These are phyloP conservation scores for Brassica rapa DNA, from an alignment of 345 rosid genomes.

Conservation along the genomic window DNA sequence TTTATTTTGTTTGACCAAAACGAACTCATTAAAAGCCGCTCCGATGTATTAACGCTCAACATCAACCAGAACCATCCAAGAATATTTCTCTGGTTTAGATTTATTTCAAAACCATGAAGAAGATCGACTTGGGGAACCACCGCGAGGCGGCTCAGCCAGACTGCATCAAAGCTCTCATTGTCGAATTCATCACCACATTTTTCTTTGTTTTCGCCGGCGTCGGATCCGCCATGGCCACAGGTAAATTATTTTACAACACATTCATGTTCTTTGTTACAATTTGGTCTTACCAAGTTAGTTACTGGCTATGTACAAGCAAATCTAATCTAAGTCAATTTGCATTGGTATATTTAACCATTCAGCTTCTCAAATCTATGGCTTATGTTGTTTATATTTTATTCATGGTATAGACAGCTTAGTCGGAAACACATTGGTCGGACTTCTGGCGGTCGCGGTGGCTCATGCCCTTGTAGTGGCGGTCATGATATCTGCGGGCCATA, in stretches of 20 bases:
- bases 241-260: constrained; percentile 37
- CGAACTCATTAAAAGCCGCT: constrained; percentile 8
- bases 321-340: not conserved
- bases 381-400: not conserved
- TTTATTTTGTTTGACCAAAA: not conserved
- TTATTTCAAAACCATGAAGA: constrained; percentile 48
- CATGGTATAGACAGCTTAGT: constrained; percentile 47
- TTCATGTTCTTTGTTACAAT: not conserved
- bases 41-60: not conserved
- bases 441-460: constrained; percentile 77
- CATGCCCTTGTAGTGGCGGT: constrained; percentile 83
- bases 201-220: constrained; percentile 84
- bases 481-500: constrained; percentile 86
- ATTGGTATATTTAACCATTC: not conserved
- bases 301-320: not conserved
- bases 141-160: constrained; percentile 64
- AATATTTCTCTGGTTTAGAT: not conserved
- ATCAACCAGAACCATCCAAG: not conserved
- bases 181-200: constrained; percentile 85
- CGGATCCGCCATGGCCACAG: constrained; percentile 76
- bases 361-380: not conserved
- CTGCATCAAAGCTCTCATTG: constrained; percentile 73
- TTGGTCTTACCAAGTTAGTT: not conserved
- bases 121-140: constrained; percentile 64
- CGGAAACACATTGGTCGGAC: constrained; percentile 56